Conservation (phyloP, 176 grass and related monocot species). For the Chloris gayana region DNA sequence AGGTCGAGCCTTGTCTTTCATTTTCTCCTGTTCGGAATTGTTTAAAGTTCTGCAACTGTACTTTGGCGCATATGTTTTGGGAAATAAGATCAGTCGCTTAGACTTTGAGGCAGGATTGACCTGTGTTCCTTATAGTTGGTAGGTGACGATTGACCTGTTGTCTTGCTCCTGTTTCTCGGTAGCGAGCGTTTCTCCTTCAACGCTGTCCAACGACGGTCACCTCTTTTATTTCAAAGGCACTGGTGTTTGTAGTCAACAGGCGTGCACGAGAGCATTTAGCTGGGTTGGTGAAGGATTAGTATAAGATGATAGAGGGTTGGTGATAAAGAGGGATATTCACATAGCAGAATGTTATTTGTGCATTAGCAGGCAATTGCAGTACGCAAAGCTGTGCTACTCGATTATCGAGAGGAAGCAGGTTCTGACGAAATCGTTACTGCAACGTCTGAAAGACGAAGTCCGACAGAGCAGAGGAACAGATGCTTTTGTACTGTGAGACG, state of each 20-base stretch:
- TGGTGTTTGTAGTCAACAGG: not conserved
- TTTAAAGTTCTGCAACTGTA: not conserved
- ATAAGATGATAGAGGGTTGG: not conserved
- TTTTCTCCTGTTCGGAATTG: conserved; percentile 5
- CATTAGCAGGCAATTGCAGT: not conserved
- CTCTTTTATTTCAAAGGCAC: not conserved
- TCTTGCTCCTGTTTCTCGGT: not conserved
- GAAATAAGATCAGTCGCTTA: conserved; percentile 2
- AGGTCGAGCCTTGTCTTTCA: not conserved
- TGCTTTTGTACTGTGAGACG: not conserved
- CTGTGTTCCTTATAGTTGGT: not conserved
- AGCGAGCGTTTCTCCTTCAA: not conserved
- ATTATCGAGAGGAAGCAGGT: not conserved
- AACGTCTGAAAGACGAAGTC: conserved; percentile 4
- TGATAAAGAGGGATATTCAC: not conserved
- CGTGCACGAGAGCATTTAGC: not conserved
- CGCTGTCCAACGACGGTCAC: not conserved
- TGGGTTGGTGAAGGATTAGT: not conserved
- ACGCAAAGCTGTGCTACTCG: not conserved
- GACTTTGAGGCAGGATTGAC: not conserved
- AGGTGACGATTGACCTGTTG: not conserved
- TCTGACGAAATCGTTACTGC: not conserved
- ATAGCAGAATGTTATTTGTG: not conserved
- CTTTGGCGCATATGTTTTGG: not conserved
- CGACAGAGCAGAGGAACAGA: not conserved